Percentiles rank a stretch among this genome's conserved stretches.
phyloP scores from a whole-genome alignment of 495 filamentous ascomycete genomes.

The Xylaria curta region DNA sequence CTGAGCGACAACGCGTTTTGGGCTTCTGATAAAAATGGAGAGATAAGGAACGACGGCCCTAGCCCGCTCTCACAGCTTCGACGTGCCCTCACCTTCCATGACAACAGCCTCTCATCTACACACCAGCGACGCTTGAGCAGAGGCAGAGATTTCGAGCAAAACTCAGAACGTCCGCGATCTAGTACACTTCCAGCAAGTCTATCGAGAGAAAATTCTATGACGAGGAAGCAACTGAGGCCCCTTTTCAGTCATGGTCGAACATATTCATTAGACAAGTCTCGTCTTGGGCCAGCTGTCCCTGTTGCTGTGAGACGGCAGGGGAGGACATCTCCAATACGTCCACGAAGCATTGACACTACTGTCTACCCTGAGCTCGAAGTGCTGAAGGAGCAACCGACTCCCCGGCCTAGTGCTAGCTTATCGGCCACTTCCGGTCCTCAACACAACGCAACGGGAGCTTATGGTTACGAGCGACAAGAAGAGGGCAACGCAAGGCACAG shows the following conservation, averaged over 20 bases:
- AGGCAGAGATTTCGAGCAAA: conserved; percentile 29
- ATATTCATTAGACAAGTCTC: conserved; percentile 34
- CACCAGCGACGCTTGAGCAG: conserved; percentile 27
- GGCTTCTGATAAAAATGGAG: conserved; percentile 50
- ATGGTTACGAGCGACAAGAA: background rate
- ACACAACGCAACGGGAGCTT: background rate
- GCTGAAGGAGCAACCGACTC: conserved; percentile 39
- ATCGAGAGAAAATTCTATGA: conserved; percentile 30
- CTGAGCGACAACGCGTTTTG: conserved; percentile 51
- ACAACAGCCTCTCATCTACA: conserved; percentile 20
- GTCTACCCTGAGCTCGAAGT: conserved; percentile 28
- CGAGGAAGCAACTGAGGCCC: conserved; percentile 28
- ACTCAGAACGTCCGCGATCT: conserved; percentile 36
- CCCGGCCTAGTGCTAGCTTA: conserved; percentile 10
- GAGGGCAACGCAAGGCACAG: background rate
- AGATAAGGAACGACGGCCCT: conserved; percentile 39
- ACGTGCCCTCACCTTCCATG: conserved; percentile 34
- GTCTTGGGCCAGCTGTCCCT: conserved; percentile 32
- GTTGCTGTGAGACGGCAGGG: conserved; percentile 31
- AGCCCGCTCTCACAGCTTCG: conserved; percentile 32
- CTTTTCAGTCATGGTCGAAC: conserved; percentile 31
- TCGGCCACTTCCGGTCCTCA: background rate
- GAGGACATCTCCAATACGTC: conserved; percentile 34
- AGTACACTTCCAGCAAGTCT: conserved; percentile 35
- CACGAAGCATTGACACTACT: conserved; percentile 35